Conservation (phyloP, 169 alveolate genomes). For the Plasmodium vivax region DNA sequence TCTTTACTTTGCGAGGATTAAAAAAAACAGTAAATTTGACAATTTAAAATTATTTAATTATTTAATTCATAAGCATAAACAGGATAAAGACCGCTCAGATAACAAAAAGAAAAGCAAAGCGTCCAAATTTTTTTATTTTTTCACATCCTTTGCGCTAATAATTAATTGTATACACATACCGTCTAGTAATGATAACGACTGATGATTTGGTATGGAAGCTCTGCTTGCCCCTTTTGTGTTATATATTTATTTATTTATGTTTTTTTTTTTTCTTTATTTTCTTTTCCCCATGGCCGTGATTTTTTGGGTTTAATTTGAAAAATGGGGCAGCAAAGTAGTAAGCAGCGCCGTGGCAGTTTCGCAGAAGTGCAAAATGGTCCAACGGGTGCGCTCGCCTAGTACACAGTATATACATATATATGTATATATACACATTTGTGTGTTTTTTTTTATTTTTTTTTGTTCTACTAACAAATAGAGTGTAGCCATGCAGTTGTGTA, state of each 20-base stretch:
- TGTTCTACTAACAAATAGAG: background rate
- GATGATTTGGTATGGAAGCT: background rate
- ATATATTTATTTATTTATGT: background rate
- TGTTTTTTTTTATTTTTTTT: background rate
- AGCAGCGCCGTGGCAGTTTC: background rate
- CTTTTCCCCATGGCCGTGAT: background rate
- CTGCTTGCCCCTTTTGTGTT: background rate
- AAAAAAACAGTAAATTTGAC: background rate
- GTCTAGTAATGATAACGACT: slow-evolving; percentile 65
- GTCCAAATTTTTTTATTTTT: slow-evolving; percentile 55
- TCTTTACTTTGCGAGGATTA: background rate
- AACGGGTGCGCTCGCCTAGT: background rate
- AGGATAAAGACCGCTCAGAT: slow-evolving; percentile 34
- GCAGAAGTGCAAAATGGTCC: background rate
- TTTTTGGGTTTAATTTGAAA: background rate
- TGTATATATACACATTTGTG: background rate
- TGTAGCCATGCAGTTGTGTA: background rate
- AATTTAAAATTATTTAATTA: slow-evolving; percentile 41
- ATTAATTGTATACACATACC: slow-evolving; percentile 73
- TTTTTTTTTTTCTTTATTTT: background rate
- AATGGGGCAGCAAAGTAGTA: background rate
- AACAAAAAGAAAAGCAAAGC: slow-evolving; percentile 63
- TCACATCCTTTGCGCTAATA: slow-evolving; percentile 67
- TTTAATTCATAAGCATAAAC: slow-evolving; percentile 49
- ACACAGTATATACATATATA: background rate